Conservation (phyloP, 2,329 filamentous ascomycete species). For the Hirsutella minnesotensis region DNA sequence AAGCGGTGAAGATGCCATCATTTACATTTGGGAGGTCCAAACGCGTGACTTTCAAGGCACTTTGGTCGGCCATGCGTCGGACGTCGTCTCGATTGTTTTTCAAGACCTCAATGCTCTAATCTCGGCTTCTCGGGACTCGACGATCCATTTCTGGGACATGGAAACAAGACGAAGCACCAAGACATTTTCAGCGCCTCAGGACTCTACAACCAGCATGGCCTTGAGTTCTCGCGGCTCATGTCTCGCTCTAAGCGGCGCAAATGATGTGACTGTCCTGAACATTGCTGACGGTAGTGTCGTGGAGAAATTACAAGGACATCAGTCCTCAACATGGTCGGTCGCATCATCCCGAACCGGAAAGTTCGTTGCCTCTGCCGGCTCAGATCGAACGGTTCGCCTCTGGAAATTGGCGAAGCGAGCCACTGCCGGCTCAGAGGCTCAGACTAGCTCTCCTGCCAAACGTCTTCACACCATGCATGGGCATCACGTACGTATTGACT, state of each 20-base stretch:
- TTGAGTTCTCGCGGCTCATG: background rate
- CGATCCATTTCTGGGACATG: background rate
- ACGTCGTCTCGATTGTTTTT: background rate
- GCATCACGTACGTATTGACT: background rate
- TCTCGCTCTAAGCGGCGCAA: background rate
- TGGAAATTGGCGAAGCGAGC: background rate
- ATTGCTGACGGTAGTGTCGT: background rate
- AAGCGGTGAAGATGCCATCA: background rate
- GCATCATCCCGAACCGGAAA: background rate
- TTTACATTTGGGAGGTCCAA: background rate
- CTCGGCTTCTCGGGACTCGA: background rate
- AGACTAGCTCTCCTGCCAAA: background rate
- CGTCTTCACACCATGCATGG: background rate
- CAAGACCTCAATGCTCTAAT: background rate
- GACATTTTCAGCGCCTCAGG: background rate
- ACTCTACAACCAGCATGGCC: background rate
- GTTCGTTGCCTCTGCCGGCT: background rate
- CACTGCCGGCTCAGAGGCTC: background rate
- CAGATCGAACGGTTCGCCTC: background rate
- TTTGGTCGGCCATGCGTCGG: background rate
- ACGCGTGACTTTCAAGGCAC: background rate
- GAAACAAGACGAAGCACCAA: background rate
- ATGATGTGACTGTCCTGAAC: background rate
- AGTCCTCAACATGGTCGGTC: background rate
- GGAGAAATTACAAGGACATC: background rate